Evolutionary conservation across 2,329 filamentous ascomycete genomes (phyloP), one percentile per base, ranked within the genome.

Genomic region (Xylaria sp.): DNA sequence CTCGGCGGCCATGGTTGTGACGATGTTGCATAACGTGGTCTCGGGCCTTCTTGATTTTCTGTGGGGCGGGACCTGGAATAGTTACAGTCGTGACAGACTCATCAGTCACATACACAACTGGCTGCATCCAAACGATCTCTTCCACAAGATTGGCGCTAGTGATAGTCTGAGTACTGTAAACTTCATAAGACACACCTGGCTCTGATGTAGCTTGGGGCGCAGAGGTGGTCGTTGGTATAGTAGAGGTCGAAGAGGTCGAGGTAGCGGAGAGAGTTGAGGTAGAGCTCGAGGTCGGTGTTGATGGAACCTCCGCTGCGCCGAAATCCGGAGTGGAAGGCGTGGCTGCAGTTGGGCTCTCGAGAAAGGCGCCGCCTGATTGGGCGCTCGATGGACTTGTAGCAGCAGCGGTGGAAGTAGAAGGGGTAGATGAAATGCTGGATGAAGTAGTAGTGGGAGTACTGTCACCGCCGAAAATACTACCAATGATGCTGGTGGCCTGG

Each of bases 101-200:
- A 64, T 84, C 79, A 0, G 85, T 88, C 18, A 88, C 85, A 61
- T 84, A 88, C 34, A 89, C 83, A 4, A 84, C 75, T 55, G 86
- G 83, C 79, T 89, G 83, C 62, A 87, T 84, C 84, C 86, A 88
- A 13, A 89, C 77, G 25, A 91, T 83, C 80, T 90, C 85, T 70
- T 83, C 83, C 13, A 91, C 85, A 7, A 84, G 73, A 54, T 82
- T 81, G 61, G 83, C 84, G 9, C 80, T 80, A 20, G 87, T 89
- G 56, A 85, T 70, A 70, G 83, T 89, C 72, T 88, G 78, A 5
- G 88, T 90, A 77, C 84, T 86, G 70, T 82, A 77, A 72, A 83
- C 80, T 63, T 79, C 74, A 67, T 82, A 82, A 18, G 77, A 75
- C 7, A 78, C 76, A 50, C 76, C 74, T 23, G 80, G 79, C 41